Evolutionary conservation across 768 basidiomycete genomes (phyloP).

Genomic region (Pleurotus eryngii): DNA sequence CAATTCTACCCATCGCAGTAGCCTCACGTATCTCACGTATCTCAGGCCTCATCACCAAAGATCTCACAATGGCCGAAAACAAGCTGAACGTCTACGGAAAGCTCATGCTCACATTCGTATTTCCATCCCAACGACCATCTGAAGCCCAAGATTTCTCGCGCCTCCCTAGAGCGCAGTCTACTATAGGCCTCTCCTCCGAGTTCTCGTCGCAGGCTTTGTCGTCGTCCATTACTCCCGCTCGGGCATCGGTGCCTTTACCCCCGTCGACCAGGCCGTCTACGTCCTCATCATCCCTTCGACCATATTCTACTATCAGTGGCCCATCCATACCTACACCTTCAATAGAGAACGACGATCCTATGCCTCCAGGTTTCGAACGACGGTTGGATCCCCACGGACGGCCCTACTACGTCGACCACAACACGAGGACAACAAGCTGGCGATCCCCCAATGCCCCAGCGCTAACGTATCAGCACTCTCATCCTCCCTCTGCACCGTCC

Average conservation of each 20-base stretch:
- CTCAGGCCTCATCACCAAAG: constrained; percentile 65
- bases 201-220: neutral
- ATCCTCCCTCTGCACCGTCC: constrained; percentile 20
- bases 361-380: constrained; percentile 84
- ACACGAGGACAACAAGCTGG: constrained; percentile 80
- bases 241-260: constrained; percentile 17
- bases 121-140: constrained; percentile 24
- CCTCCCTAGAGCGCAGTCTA: neutral
- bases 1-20: constrained; percentile 7
- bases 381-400: constrained; percentile 70
- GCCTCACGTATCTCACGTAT: constrained; percentile 12
- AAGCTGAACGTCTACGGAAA: constrained; percentile 81
- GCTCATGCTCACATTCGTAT: constrained; percentile 63
- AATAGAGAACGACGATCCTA: constrained; percentile 50
- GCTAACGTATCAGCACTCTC: constrained; percentile 15
- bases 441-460: constrained; percentile 42
- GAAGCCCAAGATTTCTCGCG: neutral
- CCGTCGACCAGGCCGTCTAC: constrained; percentile 12
- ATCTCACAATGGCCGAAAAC: constrained; percentile 72
- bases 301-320: constrained; percentile 15
- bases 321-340: constrained; percentile 19
- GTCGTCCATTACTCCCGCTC: neutral
- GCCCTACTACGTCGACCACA: constrained; percentile 87
- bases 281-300: neutral
- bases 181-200: constrained; percentile 1